phyloP scores from a whole-genome alignment of 2,329 filamentous ascomycete species.

The Zymoseptoria tritici region DNA sequence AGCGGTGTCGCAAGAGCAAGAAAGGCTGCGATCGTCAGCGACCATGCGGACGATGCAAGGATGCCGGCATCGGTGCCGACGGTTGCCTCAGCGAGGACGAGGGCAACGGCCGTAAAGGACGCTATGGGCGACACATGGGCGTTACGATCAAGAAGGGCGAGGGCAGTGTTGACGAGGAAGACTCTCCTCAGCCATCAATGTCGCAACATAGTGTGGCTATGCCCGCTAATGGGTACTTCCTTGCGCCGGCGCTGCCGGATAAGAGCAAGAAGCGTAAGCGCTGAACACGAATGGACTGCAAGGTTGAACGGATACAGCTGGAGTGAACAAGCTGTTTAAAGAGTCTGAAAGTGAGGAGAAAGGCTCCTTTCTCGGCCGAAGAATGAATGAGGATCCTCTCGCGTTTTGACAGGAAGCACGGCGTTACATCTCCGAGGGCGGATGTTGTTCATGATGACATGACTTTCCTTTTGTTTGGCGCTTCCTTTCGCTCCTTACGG shows the following conservation, averaged over 20 bases:
- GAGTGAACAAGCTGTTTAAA: not conserved
- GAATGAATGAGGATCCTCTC: not conserved
- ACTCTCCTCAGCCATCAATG: constrained; percentile 5
- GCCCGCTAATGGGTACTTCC: constrained; percentile 23
- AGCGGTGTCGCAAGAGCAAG: constrained; percentile 98
- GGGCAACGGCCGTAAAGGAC: constrained; percentile 90
- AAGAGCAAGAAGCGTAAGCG: constrained; percentile 57
- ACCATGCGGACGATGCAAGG: constrained; percentile 89
- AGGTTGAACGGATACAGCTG: not conserved
- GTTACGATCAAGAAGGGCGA: constrained; percentile 54
- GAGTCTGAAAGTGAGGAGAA: not conserved
- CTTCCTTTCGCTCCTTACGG: not conserved
- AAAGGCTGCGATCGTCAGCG: constrained; percentile 97
- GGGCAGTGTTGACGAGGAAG: constrained; percentile 12
- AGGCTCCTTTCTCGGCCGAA: not conserved
- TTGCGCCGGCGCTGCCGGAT: constrained; percentile 36
- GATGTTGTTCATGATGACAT: constrained; percentile 9
- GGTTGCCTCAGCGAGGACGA: constrained; percentile 97
- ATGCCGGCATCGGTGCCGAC: constrained; percentile 87
- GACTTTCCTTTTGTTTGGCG: constrained; percentile 8
- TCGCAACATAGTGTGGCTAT: constrained; percentile 24
- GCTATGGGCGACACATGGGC: constrained; percentile 69
- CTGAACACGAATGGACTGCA: not conserved
- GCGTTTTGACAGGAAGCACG: not conserved
- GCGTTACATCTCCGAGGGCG: constrained; percentile 1